These are phyloP conservation scores for Trifolium repens DNA, from an alignment of 306 rosid genomes.

Conservation along the genomic window DNA sequence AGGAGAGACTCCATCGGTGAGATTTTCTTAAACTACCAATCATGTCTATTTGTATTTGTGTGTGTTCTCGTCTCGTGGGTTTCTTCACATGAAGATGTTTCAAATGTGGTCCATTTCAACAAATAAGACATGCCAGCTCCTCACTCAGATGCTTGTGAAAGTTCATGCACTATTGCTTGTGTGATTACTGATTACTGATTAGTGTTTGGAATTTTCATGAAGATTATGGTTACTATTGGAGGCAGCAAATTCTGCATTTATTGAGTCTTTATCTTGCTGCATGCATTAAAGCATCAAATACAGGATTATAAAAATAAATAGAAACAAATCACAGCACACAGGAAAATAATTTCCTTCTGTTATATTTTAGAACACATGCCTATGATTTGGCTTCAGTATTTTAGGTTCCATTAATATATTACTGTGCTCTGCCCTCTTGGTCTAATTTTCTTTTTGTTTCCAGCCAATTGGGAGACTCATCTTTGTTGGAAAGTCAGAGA, in stretches of 20 bases:
- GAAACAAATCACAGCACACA: background rate
- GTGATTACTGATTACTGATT: constrained; percentile 7
- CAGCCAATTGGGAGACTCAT: constrained; percentile 73
- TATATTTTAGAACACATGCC: constrained; percentile 19
- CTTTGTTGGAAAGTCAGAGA: constrained; percentile 85
- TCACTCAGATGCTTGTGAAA: constrained; percentile 7
- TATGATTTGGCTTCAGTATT: constrained; percentile 17
- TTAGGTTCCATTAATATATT: constrained; percentile 15
- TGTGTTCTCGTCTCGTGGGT: background rate
- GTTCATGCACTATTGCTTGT: constrained; percentile 24
- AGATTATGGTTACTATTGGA: constrained; percentile 20
- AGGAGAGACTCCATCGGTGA: constrained; percentile 74
- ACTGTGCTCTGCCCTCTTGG: constrained; percentile 2
- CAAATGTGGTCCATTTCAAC: constrained; percentile 15
- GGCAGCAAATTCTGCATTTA: constrained; percentile 4
- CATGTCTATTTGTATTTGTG: constrained; percentile 7
- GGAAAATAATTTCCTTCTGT: constrained; percentile 5
- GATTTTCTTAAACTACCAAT: constrained; percentile 31
- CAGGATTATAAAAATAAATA: background rate
- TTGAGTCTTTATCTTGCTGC: constrained; percentile 1
- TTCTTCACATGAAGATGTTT: constrained; percentile 4
- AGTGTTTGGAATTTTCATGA: constrained; percentile 9
- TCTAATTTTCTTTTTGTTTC: constrained; percentile 13
- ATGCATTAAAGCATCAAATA: constrained; percentile 31
- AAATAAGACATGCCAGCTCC: constrained; percentile 25